Percentiles rank a stretch among this genome's conserved stretches.
Conservation (phyloP, 2,329 filamentous ascomycete species). For the Fusarium tricinctum region DNA sequence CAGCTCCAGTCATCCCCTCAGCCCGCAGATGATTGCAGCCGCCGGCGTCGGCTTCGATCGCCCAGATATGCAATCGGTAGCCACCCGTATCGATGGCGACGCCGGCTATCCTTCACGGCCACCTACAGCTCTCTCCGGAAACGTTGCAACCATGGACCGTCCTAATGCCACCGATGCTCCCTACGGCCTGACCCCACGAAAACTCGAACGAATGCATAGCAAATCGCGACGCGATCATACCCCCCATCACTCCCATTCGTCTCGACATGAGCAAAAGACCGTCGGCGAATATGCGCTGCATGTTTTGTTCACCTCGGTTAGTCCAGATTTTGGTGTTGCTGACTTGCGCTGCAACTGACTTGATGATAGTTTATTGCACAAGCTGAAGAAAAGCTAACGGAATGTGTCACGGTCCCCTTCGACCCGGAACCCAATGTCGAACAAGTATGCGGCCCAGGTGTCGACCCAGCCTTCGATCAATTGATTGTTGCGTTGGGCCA, state of each 20-base stretch:
- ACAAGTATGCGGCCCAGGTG: conserved; percentile 88
- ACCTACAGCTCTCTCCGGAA: conserved; percentile 64
- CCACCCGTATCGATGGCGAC: conserved; percentile 62
- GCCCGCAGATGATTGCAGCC: conserved; percentile 85
- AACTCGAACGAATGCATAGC: conserved; percentile 73
- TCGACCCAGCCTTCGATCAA: conserved; percentile 92
- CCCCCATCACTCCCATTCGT: conserved; percentile 83
- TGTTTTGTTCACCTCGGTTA: conserved; percentile 91
- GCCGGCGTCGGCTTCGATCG: conserved; percentile 71
- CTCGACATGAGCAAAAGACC: conserved; percentile 84
- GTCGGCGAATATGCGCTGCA: conserved; percentile 98
- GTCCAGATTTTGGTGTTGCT: conserved; percentile 49
- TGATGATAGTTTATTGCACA: conserved; percentile 83
- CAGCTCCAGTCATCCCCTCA: conserved; percentile 81
- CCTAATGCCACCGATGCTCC: conserved; percentile 61
- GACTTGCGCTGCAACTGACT: conserved; percentile 31
- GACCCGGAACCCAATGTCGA: conserved; percentile 89
- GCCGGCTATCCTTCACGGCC: conserved; percentile 57
- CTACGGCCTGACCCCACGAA: conserved; percentile 64
- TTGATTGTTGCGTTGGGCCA: conserved; percentile 93
- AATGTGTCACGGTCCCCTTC: conserved; percentile 84
- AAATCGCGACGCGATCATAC: conserved; percentile 79
- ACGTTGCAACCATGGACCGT: conserved; percentile 58
- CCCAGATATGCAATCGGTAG: conserved; percentile 63
- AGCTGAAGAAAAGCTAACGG: conserved; percentile 95